phyloP scores from a whole-genome alignment of 768 basidiomycete genomes.

The Pluteus cervinus region DNA sequence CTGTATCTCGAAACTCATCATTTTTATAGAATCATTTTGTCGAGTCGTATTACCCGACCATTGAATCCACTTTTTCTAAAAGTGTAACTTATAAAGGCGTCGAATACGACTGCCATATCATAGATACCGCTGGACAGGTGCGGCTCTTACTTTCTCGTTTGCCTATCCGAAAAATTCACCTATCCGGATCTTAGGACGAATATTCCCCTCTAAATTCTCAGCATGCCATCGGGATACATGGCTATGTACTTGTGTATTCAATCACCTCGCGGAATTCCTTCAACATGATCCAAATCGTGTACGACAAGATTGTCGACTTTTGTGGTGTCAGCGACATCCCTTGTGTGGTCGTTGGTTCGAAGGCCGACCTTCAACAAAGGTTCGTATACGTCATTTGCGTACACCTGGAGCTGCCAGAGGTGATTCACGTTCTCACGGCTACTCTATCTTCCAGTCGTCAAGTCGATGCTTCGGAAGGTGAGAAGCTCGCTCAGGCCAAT shows the following conservation, averaged over 20 bases:
- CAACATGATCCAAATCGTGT: slow-evolving; percentile 90
- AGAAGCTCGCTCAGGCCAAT: slow-evolving; percentile 65
- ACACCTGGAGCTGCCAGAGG: slow-evolving; percentile 12
- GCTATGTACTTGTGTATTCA: slow-evolving; percentile 94
- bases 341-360: slow-evolving; percentile 92
- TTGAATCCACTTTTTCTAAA: slow-evolving; percentile 85
- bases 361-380: slow-evolving; percentile 77
- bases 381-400: slow-evolving; percentile 29
- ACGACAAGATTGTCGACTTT: slow-evolving; percentile 95
- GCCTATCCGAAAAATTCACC: not conserved
- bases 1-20: not conserved
- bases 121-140: slow-evolving; percentile 97
- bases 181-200: slow-evolving; percentile 61
- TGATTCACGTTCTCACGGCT: slow-evolving; percentile 15
- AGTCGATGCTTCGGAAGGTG: slow-evolving; percentile 68
- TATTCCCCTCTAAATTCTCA: slow-evolving; percentile 91
- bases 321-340: slow-evolving; percentile 83
- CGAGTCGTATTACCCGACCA: slow-evolving; percentile 93
- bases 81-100: slow-evolving; percentile 81
- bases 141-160: slow-evolving; percentile 13
- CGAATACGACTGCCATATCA: slow-evolving; percentile 95
- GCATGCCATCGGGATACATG: slow-evolving; percentile 95
- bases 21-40: slow-evolving; percentile 65
- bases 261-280: slow-evolving; percentile 87
- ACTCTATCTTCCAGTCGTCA: slow-evolving; percentile 44